Base-by-base conservation (phyloP, 768 basidiomycete genomes). In the Boletus subcaerulescens region DNA sequence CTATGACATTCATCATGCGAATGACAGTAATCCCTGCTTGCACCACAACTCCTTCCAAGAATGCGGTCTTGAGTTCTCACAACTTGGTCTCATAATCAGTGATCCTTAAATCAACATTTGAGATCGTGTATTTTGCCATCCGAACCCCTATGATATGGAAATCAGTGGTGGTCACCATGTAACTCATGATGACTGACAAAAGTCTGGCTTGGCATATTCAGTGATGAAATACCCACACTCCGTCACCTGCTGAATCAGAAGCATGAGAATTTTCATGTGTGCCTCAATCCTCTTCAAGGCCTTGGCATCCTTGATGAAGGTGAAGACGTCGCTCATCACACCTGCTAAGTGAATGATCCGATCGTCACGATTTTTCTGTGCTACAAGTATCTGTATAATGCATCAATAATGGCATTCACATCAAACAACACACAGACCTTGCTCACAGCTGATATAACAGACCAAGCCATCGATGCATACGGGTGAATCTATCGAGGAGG, bases 191-290 rank as follows among this genome's bases (percentile, higher is more conserved):
- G 20, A 41, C 48, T 41, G 31, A 50, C 48, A 41, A 9, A 41
- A 41, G 39, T 32, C 32, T 13, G 31, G 39, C 13, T 45, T 52
- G 14, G 29, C 36, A 8, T 52, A 52, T 4, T 52, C 45, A 7
- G 36, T 13, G 29, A 52, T 40, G 45, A 52, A 52, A 18, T 31
- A 52, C 14, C 45, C 51, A 11, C 51, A 52, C 35, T 52, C 51
- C n/a, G 43, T 52, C 35, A 52, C 35, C 15, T 52, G 44, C 40
- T 52, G 44, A 8, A 48, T 20, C 11, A 56, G 14, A 38, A 40
- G 46, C 17, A 12, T 26, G 18, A 55, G 20, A 3, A 31, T 12
- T 3, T 35, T 17, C 8, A 20, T 15, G 31, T 52, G 33, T 10
- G 41, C 29, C 18, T 43, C 3, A 17, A 48, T 18, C n/a, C 10